Conservation (phyloP, 2,329 filamentous ascomycete genomes). For the Paradendryphiella salina region DNA sequence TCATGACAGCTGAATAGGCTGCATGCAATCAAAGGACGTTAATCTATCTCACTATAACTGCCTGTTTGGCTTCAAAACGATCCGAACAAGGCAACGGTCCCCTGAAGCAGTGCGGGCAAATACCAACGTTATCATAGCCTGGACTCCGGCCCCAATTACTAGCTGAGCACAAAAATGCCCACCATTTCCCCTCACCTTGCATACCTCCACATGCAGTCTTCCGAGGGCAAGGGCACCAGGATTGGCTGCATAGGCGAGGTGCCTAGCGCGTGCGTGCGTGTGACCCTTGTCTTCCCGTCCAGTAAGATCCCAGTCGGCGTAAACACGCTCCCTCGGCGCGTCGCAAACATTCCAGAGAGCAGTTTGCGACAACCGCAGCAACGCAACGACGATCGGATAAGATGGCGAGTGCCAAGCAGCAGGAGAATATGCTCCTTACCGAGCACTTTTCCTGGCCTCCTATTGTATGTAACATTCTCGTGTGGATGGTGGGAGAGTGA, state of each 20-base stretch:
- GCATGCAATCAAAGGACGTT: slow-evolving; percentile 11
- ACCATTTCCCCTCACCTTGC: neutral
- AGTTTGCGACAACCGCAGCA: slow-evolving; percentile 13
- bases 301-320: slow-evolving; percentile 19
- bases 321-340: slow-evolving; percentile 28
- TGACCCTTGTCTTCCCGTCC: slow-evolving; percentile 10
- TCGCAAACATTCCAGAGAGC: slow-evolving; percentile 23
- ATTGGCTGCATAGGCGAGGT: slow-evolving; percentile 3
- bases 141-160: too few species aligned
- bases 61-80: neutral
- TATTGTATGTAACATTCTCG: slow-evolving; percentile 62
- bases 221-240: neutral
- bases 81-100: too few species aligned
- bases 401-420: slow-evolving; percentile 53
- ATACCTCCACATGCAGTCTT: neutral
- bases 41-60: slow-evolving; percentile 1
- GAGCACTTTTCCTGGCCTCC: slow-evolving; percentile 96
- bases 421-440: slow-evolving; percentile 70
- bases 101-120: too few species aligned
- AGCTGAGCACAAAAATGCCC: neutral
- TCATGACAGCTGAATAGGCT: slow-evolving; percentile 10
- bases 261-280: slow-evolving; percentile 10
- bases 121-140: too few species aligned
- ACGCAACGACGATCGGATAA: slow-evolving; percentile 4
- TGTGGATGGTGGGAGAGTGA: neutral